Evolutionary conservation across 345 rosid species (phyloP), one percentile per base, ranked within the genome.

Genomic region (Sisymbrium irio): DNA sequence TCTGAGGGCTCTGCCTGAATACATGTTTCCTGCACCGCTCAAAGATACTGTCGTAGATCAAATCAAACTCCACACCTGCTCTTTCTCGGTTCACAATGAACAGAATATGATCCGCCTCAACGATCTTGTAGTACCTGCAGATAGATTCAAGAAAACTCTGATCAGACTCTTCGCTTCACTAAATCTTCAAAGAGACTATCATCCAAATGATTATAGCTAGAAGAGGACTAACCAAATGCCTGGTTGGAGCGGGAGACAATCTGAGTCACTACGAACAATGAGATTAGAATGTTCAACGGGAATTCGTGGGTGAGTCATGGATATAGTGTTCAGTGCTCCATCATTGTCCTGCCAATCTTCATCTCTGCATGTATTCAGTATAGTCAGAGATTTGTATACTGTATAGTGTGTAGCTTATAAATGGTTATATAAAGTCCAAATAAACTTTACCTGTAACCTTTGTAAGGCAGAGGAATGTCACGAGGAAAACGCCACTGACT

Each of bases 291-390:
- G 98, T 69, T 92, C 96, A 12, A 86, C 33, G 3, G 98, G 98
- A 32, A 92, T 61, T 37, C 86, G 86, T 12, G 99, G 99, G 72
- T 92, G 92, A 74, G 99, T 95, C 89, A 92, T 88, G 37, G 99
- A 92, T 78, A 95, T 81, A 33, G 94, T 90, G 84, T 92, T 95
- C 70, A 95, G 68, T 41, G 98, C 98, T 72, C 99, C 98, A 71
- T 95, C 99, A 73, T 95, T 95, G 73, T 95, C 98, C 67, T 69
- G 82, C 99, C 99, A 95, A 77, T 90, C 96, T 73, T 95, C 97
- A 82, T 95, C 97, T 84, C 98, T 95, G 82, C 67, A 63, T 12
- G 61, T 3, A 40, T 22, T n/a, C 4, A 17, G 13, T 28, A 22
- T 27, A 51, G 11, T 44, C 19, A 41, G 18, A 53, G 14, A 9